Conservation (phyloP, 2,329 filamentous ascomycete species). For the Venturia carpophila region DNA sequence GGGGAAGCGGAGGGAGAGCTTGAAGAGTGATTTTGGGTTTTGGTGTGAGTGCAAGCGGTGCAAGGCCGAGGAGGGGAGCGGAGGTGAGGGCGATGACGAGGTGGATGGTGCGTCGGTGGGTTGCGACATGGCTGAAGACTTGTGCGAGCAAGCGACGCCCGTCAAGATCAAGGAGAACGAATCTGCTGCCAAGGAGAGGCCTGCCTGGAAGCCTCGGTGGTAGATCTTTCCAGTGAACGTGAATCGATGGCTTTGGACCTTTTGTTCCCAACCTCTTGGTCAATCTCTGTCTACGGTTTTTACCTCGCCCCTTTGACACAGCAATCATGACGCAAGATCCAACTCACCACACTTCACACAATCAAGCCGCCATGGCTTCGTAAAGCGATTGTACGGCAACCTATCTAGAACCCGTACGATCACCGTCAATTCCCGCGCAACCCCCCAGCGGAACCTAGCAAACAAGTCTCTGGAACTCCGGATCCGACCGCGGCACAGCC, state of each 20-base stretch:
- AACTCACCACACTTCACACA: no score
- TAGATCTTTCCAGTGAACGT: background rate
- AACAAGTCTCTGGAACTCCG: constrained; percentile 10
- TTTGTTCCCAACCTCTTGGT: no score
- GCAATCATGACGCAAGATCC: no score
- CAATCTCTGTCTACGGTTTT: no score
- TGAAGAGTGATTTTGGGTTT: constrained; percentile 1
- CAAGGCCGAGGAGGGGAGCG: background rate
- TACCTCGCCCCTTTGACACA: no score
- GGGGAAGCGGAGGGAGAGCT: background rate
- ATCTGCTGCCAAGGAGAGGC: background rate
- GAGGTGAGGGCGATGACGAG: background rate
- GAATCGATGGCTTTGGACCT: no score
- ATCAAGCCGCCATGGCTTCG: no score
- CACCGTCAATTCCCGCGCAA: no score
- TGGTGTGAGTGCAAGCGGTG: background rate
- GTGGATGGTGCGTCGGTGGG: background rate
- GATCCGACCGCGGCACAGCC: constrained; percentile 18
- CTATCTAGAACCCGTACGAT: no score
- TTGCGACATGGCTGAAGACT: background rate
- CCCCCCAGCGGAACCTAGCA: background rate
- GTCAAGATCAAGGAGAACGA: background rate
- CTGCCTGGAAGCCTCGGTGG: background rate
- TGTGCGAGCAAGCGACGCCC: background rate
- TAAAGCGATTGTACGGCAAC: no score